These are phyloP conservation scores for Trichosporon sp. DNA, from an alignment of 1,284 basidiomycete genomes.

Conservation along the genomic window DNA sequence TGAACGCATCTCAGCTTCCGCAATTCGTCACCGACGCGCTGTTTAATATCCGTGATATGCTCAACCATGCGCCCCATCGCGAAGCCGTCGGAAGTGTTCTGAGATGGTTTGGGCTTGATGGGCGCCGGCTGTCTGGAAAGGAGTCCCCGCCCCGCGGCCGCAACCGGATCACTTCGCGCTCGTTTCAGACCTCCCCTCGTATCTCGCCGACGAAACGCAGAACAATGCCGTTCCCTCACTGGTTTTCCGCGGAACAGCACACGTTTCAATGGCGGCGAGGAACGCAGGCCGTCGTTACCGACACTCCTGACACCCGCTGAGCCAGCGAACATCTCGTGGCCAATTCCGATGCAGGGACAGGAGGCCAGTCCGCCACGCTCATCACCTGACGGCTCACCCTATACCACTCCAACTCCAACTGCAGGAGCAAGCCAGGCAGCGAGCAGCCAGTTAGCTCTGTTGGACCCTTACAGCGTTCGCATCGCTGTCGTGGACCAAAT, in stretches of 20 bases:
- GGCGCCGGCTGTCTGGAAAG: constrained; percentile 12
- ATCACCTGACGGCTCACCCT: not conserved
- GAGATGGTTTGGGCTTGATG: constrained; percentile 27
- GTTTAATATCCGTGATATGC: constrained; percentile 23
- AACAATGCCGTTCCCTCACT: constrained; percentile 32
- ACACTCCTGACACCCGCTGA: constrained; percentile 23
- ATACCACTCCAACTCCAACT: not conserved
- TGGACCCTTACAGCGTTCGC: constrained; percentile 25
- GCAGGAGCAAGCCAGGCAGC: not conserved
- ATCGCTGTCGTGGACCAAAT: constrained; percentile 36
- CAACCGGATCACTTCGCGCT: not conserved
- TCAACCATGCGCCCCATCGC: constrained; percentile 16
- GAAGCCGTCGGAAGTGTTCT: constrained; percentile 24
- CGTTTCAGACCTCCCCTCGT: constrained; percentile 21
- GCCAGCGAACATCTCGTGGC: constrained; percentile 9
- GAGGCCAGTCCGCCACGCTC: not conserved
- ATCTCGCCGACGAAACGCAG: constrained; percentile 31
- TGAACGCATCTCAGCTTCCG: constrained; percentile 32
- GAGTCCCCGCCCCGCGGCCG: not conserved
- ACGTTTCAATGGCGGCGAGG: constrained; percentile 14
- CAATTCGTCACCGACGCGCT: constrained; percentile 30
- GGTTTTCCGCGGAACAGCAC: constrained; percentile 34
- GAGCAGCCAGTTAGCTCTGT: constrained; percentile 3
- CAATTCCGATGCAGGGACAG: not conserved
- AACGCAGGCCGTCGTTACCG: constrained; percentile 44